phyloP scores from a whole-genome alignment of 1,284 basidiomycete species.

The Apiotrichum veenhuisii region DNA sequence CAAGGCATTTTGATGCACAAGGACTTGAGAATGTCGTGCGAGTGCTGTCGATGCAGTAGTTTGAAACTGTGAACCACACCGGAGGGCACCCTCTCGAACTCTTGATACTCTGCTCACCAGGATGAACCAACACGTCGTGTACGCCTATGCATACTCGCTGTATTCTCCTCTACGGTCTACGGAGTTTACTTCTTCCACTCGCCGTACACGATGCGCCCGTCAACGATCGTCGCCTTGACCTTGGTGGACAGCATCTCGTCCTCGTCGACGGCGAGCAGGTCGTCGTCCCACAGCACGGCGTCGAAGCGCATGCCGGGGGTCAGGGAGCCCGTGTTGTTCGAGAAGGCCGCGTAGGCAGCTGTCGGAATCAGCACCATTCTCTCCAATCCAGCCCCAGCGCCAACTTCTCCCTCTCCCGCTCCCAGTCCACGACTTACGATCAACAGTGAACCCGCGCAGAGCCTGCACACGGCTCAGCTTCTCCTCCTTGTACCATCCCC shows the following conservation, averaged over 20 bases:
- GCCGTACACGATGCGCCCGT: conserved; percentile 64
- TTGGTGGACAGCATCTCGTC: conserved; percentile 66
- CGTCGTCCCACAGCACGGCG: conserved; percentile 71
- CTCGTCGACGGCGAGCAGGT: conserved; percentile 66
- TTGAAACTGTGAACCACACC: too few relatives aligned
- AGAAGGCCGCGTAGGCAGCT: conserved; percentile 78
- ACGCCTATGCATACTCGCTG: too few relatives aligned
- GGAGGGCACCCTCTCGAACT: too few relatives aligned
- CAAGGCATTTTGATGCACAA: too few relatives aligned
- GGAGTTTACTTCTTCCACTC: conserved; percentile 5
- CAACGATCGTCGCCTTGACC: conserved; percentile 71
- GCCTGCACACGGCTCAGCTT: conserved; percentile 67
- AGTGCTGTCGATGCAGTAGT: too few relatives aligned
- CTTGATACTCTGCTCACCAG: background rate
- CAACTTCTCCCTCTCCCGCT: background rate
- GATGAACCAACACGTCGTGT: background rate
- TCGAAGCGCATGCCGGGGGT: conserved; percentile 74
- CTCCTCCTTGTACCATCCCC: conserved; percentile 74
- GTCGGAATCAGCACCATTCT: too few relatives aligned
- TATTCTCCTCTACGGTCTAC: background rate
- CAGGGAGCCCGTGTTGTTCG: conserved; percentile 62
- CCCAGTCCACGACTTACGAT: conserved; percentile 47
- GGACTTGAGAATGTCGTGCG: too few relatives aligned
- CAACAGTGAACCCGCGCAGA: conserved; percentile 69
- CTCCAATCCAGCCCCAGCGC: too few relatives aligned